Evolutionary conservation across 805 yeast genomes (phyloP).

Genomic region (Myxozyma sirexii): DNA sequence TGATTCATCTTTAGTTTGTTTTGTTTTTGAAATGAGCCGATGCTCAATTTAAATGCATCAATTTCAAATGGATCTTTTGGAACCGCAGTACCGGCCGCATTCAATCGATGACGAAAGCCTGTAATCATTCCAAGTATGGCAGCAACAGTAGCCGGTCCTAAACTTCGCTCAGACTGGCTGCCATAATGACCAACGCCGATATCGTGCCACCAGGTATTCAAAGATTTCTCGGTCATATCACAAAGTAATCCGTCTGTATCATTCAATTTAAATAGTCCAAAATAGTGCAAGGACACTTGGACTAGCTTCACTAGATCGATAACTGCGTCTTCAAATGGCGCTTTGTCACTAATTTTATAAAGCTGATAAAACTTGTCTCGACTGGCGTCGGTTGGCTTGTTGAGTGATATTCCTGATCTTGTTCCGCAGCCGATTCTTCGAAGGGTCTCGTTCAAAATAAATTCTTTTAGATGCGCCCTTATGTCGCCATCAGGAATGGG

Average conservation of each 20-base stretch:
- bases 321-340: constrained; percentile 67
- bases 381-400: constrained; percentile 73
- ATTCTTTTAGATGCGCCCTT: constrained; percentile 41
- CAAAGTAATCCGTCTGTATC: constrained; percentile 87
- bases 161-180: constrained; percentile 51
- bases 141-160: constrained; percentile 71
- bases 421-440: constrained; percentile 82
- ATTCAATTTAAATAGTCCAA: constrained; percentile 65
- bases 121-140: constrained; percentile 78
- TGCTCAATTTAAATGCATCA: constrained; percentile 64
- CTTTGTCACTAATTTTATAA: constrained; percentile 55
- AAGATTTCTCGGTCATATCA: constrained; percentile 70
- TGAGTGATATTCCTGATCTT: constrained; percentile 71
- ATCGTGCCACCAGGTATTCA: constrained; percentile 77
- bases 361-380: constrained; percentile 79
- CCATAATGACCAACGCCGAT: constrained; percentile 53
- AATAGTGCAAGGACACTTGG: constrained; percentile 78
- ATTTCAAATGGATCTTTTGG: constrained; percentile 86
- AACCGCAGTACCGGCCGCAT: constrained; percentile 56
- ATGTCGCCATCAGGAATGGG: constrained; percentile 66
- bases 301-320: constrained; percentile 71
- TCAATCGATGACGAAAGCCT: constrained; percentile 64
- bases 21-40: constrained; percentile 79
- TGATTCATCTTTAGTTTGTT: constrained; percentile 52
- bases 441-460: constrained; percentile 74